Conservation (phyloP, 1,284 basidiomycete genomes). For the Pyrrhoderma lamaoense region DNA sequence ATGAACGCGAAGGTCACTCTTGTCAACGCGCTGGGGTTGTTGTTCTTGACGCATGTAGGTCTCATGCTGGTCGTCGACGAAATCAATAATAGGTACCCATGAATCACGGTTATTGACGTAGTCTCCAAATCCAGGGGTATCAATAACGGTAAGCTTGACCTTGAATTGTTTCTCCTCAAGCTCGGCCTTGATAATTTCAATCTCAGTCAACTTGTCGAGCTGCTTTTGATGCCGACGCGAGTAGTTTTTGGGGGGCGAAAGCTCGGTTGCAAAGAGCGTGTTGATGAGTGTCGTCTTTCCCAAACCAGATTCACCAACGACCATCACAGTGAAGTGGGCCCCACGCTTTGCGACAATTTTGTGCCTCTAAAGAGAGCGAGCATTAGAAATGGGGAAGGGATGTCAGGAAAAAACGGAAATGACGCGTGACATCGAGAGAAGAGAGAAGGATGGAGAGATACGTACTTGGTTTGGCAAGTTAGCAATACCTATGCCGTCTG, state of each 20-base stretch:
- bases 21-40: constrained; percentile 88
- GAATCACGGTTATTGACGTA: constrained; percentile 99
- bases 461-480: constrained; percentile 95
- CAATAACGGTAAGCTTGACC: constrained; percentile 98
- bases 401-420: constrained; percentile 16
- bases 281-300: constrained; percentile 97
- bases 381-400: constrained; percentile 19
- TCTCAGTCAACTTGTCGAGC: constrained; percentile 97
- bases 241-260: constrained; percentile 91
- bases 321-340: constrained; percentile 99
- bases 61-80: constrained; percentile 99
- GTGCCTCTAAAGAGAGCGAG: constrained; percentile 54
- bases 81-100: constrained; percentile 97
- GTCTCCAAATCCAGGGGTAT: constrained; percentile 98
- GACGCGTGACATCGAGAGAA: background rate
- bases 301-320: constrained; percentile 93
- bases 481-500: constrained; percentile 79
- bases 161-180: constrained; percentile 99
- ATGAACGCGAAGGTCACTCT: constrained; percentile 94
- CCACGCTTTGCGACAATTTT: constrained; percentile 97
- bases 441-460: background rate
- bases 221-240: constrained; percentile 88
- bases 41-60: constrained; percentile 99
- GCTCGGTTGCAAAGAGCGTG: constrained; percentile 97
- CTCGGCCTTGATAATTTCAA: constrained; percentile 94